Evolutionary conservation across 2,329 filamentous ascomycete species (phyloP).

Genomic region (Paraconiothyrium sp.): DNA sequence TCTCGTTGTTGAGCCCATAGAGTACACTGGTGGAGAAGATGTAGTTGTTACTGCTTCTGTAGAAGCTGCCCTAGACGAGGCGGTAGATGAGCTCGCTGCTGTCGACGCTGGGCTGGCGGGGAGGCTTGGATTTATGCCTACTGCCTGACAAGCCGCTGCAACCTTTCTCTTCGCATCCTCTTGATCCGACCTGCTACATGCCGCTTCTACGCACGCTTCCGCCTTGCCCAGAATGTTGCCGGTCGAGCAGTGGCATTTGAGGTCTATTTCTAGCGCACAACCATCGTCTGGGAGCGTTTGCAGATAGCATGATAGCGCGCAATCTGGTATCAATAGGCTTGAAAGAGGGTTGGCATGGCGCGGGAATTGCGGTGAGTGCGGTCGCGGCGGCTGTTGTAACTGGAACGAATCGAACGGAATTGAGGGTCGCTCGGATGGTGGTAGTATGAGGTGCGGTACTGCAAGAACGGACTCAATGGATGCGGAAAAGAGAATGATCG

Average conservation of each 20-base stretch:
- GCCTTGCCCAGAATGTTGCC: slow-evolving; percentile 22
- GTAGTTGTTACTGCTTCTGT: neutral
- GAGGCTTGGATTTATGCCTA: neutral
- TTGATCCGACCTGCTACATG: slow-evolving; percentile 19
- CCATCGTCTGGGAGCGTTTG: slow-evolving; percentile 27
- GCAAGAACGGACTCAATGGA: neutral
- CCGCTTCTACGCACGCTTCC: slow-evolving; percentile 23
- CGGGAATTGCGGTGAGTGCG: neutral
- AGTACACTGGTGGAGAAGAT: neutral
- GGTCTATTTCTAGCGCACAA: slow-evolving; percentile 30
- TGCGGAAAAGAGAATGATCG: slow-evolving; percentile 3
- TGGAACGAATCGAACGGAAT: neutral
- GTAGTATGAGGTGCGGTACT: slow-evolving; percentile 2
- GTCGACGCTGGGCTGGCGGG: neutral
- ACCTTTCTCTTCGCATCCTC: slow-evolving; percentile 22
- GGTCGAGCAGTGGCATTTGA: slow-evolving; percentile 29
- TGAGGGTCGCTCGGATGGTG: neutral
- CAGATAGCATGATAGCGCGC: slow-evolving; percentile 32
- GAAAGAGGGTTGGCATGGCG: slow-evolving; percentile 4
- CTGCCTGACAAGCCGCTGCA: slow-evolving; percentile 11
- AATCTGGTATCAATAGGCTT: slow-evolving; percentile 26
- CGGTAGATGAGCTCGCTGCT: neutral
- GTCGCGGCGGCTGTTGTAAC: neutral
- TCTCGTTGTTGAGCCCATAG: neutral
- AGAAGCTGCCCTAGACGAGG: neutral